A percentile compares a stretch with the other conserved stretches of the same genome.
These are phyloP conservation scores for Erysimum cheiranthoides DNA, from an alignment of 345 rosid genomes.

Conservation along the genomic window DNA sequence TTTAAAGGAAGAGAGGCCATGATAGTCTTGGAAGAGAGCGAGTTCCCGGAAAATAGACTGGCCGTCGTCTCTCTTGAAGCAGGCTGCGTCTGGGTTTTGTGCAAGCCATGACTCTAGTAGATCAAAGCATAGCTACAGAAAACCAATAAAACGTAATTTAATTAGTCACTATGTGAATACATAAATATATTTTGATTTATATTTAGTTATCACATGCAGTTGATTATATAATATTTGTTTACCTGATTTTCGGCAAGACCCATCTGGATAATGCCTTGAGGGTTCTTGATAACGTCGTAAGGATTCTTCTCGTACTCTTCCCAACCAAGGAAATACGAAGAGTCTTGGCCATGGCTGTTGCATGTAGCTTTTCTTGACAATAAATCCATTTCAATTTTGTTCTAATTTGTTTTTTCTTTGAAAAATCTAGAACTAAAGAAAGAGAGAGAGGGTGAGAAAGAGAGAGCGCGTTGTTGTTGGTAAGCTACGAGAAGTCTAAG, in stretches of 20 bases:
- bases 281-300: constrained; percentile 60
- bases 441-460: background rate
- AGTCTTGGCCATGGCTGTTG: constrained; percentile 75
- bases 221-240: constrained; percentile 20
- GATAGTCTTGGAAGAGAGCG: constrained; percentile 84
- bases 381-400: constrained; percentile 50
- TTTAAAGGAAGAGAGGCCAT: constrained; percentile 70
- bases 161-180: background rate
- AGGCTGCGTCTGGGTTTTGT: constrained; percentile 61
- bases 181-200: background rate
- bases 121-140: constrained; percentile 64
- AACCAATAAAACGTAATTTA: background rate
- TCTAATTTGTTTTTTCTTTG: background rate
- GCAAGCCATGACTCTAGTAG: constrained; percentile 70
- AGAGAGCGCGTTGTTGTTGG: constrained; percentile 5
- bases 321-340: constrained; percentile 63
- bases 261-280: constrained; percentile 74
- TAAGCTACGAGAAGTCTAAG: constrained; percentile 29
- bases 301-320: constrained; percentile 72
- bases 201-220: constrained; percentile 8
- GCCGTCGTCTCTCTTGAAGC: constrained; percentile 60
- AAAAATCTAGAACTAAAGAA: constrained; percentile 25
- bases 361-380: constrained; percentile 66
- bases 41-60: constrained; percentile 69
- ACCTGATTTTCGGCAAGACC: constrained; percentile 87